Percentiles rank a stretch among this genome's conserved stretches.
These are phyloP conservation scores for Tranzscheliella williamsii DNA, from an alignment of 1,284 basidiomycete species.

Conservation along the genomic window DNA sequence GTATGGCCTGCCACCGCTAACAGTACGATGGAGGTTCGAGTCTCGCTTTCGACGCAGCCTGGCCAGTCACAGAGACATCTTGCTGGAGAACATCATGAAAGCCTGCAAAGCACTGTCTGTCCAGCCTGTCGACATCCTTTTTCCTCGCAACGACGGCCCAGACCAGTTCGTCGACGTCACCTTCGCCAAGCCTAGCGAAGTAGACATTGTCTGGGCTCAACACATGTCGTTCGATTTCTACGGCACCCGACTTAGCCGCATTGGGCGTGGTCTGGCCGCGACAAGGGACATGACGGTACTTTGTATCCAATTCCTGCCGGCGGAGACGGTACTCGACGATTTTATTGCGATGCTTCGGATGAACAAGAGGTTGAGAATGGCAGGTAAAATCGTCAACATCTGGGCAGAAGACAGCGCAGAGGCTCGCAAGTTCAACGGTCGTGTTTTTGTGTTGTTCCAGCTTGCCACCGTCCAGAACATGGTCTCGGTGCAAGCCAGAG, in stretches of 20 bases:
- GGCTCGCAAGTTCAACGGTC: slow-evolving; percentile 8
- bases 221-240: slow-evolving; percentile 24
- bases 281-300: background rate
- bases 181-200: slow-evolving; percentile 13
- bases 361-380: slow-evolving; percentile 1
- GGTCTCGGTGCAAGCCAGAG: slow-evolving; percentile 5
- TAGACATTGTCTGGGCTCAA: slow-evolving; percentile 12
- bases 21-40: slow-evolving; percentile 17
- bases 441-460: slow-evolving; percentile 20
- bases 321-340: background rate
- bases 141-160: background rate
- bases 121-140: slow-evolving; percentile 18
- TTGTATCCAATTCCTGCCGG: slow-evolving; percentile 23
- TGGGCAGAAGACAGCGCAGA: slow-evolving; percentile 10
- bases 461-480: slow-evolving; percentile 2
- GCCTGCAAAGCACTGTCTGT: slow-evolving; percentile 16
- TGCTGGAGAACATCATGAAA: slow-evolving; percentile 21
- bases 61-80: slow-evolving; percentile 12
- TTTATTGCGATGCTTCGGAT: background rate
- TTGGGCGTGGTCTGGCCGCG: slow-evolving; percentile 3
- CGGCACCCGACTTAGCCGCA: slow-evolving; percentile 12
- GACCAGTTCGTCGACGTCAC: slow-evolving; percentile 14
- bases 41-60: slow-evolving; percentile 12
- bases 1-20: background rate
- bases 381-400: slow-evolving; percentile 12